Base-by-base conservation (phyloP, 2,329 filamentous ascomycete genomes). In the Exophiala xenobiotica region DNA sequence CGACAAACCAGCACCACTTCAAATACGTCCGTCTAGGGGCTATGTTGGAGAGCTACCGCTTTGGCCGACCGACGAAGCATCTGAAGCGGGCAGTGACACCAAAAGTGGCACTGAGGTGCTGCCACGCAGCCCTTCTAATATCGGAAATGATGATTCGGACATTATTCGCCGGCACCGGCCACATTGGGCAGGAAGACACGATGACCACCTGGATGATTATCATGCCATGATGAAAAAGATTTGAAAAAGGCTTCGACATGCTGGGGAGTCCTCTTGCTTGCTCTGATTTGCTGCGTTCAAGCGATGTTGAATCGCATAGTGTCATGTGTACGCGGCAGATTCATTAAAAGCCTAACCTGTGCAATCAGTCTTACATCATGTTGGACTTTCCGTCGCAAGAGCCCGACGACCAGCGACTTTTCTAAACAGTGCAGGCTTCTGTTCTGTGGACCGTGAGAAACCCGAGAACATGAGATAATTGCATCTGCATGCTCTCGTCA, bases 141-240 rank as follows among this genome's bases (percentile, higher is more conserved):
- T 16, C 4, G 29, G 39, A 16, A 16, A 41, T 7, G 27, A 49
- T 22, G 45, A 52, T 33, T 16, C 12, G 9, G 45, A 52, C 12
- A 46, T 49, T 6, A 46, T 47, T 16, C 29, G 20, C n/a, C 40
- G 41, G 18, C 56, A 55, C 40, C 52, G 56, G 22, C 56, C 56
- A 6, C 23, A 14, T 19, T 58, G 50, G 50, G 49, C 48, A 22
- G 29, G 46, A 4, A 24, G 43, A 8, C 23, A 54, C 31, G 40
- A 49, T 38, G 44, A 56, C 14, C 46, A 49, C 16, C 7, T 35
- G 9, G 53, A 56, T 43, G 51, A 56, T 29, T 59, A 59, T 42
- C 57, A 59, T 39, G 44, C 50, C n/a, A 48, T 59, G 6, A 47
- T 59, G 54, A 50, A 46, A 37, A 51, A 51, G 22, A 49, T 57